Base-by-base conservation (phyloP, 2,329 filamentous ascomycete genomes). In the Huntiella savannae region DNA sequence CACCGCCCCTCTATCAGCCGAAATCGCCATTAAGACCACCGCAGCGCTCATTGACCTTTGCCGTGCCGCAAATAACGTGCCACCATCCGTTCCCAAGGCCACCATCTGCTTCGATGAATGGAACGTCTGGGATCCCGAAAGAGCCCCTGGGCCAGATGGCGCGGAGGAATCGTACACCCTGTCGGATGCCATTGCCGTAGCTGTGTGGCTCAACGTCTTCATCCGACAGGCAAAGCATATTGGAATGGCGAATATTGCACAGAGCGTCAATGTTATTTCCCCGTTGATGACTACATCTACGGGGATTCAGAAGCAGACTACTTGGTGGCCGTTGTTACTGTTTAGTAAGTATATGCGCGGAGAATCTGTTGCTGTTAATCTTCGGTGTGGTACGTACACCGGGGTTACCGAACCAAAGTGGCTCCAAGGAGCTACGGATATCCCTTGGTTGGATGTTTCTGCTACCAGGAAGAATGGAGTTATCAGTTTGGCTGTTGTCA, bases 71-170 rank as follows among this genome's bases (percentile, higher is more conserved):
- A 79, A 80, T 58, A 62, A 65, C 36, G 69, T 79, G 0, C 69
- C 77, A 0, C 62, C 68, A 0, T 63, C 65, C 0, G 71, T 77
- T n/a, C 70, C 72, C 3, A 64, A 70, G 3, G 78, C 75, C 40
- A 79, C 70, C 44, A 83, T 87, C 57, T 86, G 81, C 65, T 86
- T 86, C 57, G 82, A 87, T 57, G 81, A 86, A 60, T 86, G 82
- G 82, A 87, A 86, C 58, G 80, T 86, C 6, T 87, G 81, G 81
- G 79, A 84, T 54, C 78, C 79, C 0, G 65, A 69, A 45, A 72
- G 80, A 6, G 80, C 81, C 0, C 78, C 78, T 0, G 82, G 82
- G 12, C 75, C 80, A 54, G 59, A 71, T 50, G 82, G 82, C 12
- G 82, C 77, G 4, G 81, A 86, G 60, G 80, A 86, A 35, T 56